phyloP scores from a whole-genome alignment of 768 basidiomycete genomes.

The Lactifluus pinguis region DNA sequence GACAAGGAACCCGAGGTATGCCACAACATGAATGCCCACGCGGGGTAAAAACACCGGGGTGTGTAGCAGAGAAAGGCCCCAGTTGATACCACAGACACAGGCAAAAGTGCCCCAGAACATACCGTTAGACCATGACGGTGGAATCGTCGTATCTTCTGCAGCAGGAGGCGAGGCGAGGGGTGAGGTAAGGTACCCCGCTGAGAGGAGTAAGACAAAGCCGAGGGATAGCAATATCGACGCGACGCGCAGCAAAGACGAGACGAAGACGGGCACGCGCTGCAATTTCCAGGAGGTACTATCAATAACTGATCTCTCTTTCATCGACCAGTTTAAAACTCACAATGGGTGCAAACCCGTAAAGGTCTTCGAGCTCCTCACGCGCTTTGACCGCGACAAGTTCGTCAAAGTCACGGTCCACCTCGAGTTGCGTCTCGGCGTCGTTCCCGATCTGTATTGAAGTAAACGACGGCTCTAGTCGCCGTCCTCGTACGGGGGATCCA shows the following conservation, averaged over 20 bases:
- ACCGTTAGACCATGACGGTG: slow-evolving; percentile 19
- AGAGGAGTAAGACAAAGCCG: slow-evolving; percentile 53
- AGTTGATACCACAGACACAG: slow-evolving; percentile 31
- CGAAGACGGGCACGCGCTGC: slow-evolving; percentile 70
- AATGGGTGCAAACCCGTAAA: slow-evolving; percentile 73
- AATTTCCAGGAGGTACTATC: neutral
- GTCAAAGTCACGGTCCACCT: slow-evolving; percentile 60
- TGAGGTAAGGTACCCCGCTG: slow-evolving; percentile 52
- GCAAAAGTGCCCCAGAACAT: slow-evolving; percentile 27
- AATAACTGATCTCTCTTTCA: neutral
- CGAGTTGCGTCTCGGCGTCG: slow-evolving; percentile 26
- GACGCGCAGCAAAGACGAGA: slow-evolving; percentile 67
- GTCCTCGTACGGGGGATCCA: neutral
- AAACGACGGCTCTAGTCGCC: neutral
- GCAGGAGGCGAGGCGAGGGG: slow-evolving; percentile 25
- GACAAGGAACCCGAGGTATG: slow-evolving; percentile 59
- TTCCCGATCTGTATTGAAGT: neutral
- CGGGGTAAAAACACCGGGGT: slow-evolving; percentile 58
- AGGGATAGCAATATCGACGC: slow-evolving; percentile 65
- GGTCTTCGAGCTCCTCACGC: slow-evolving; percentile 67
- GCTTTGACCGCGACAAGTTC: slow-evolving; percentile 51
- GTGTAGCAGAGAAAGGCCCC: slow-evolving; percentile 52
- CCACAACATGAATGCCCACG: slow-evolving; percentile 68
- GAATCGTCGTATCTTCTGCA: neutral
- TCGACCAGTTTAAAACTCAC: slow-evolving; percentile 35